These are phyloP conservation scores for Vitis hybrid DNA, from an alignment of 177 flowering plant genomes.

Conservation along the genomic window DNA sequence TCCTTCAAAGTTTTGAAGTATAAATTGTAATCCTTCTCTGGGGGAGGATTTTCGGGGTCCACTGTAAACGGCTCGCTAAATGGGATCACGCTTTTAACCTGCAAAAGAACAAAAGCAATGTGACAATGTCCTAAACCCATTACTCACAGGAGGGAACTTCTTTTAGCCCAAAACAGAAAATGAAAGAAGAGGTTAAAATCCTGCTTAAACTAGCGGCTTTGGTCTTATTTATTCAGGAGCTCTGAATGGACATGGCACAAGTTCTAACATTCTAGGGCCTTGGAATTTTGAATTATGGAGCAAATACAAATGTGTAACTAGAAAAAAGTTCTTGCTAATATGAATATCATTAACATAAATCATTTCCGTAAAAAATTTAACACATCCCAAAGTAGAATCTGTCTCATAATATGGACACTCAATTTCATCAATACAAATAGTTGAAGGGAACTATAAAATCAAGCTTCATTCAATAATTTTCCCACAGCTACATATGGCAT, in stretches of 20 bases:
- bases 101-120: conserved; percentile 16
- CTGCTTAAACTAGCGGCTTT: too few species aligned
- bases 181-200: too few species aligned
- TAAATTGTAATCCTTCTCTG: conserved; percentile 81
- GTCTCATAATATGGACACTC: neutral
- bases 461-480: neutral
- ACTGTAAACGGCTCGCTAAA: conserved; percentile 84
- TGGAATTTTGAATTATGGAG: too few species aligned
- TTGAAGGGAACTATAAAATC: neutral
- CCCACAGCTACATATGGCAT: neutral
- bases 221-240: too few species aligned
- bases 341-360: neutral
- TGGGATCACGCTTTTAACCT: conserved; percentile 90
- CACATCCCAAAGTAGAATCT: neutral
- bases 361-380: too few species aligned
- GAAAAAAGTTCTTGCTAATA: too few species aligned
- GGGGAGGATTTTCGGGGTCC: conserved; percentile 93
- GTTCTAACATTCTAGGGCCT: too few species aligned
- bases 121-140: neutral
- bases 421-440: neutral
- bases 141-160: neutral
- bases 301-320: too few species aligned
- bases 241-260: too few species aligned
- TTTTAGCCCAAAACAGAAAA: neutral
- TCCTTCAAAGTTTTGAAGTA: conserved; percentile 79